Base-by-base conservation (phyloP, 2,329 filamentous ascomycete genomes). In the Lachnellula hyalina region DNA sequence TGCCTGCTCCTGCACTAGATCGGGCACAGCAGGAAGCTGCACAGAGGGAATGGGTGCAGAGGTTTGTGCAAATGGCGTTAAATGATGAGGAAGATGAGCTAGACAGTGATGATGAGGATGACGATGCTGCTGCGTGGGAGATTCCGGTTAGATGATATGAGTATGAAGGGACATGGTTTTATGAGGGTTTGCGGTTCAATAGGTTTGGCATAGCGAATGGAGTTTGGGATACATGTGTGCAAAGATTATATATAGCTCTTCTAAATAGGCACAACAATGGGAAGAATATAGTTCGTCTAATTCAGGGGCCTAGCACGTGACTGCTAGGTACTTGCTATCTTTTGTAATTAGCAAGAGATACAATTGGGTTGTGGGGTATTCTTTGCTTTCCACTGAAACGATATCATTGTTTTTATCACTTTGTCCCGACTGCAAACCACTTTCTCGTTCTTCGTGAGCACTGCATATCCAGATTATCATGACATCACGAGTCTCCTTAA, bases 91-190 rank as follows among this genome's bases (percentile, higher is more conserved):
- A 69, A 38, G 68, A 70, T 60, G 57, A 63, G 36, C 36, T 70
- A 5, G 64, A 66, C 12, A 62, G 47, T 69, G 73, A 65, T 67
- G 74, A 62, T 56, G 46, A 76, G 74, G 55, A 80, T 71, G 53
- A 80, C 70, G 56, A 78, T 67, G 68, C 78, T 66, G 41, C 72
- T 66, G 56, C 70, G 61, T 61, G 77, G 77, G 69, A 75, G 74
- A 66, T 71, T 60, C 61, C 66, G 21, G 61, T 71, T 50, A 48
- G 67, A 54, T 61, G 51, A 63, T 32, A 25, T 3, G 23, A 28
- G 32, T 4, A 28, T 40, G 6, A 6, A 44, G 35, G 46, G 42
- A 48, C 9, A 34, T 32, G 46, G 19, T 4, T 34, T 48, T 3
- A 5, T 5, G 5, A 4, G 28, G 4, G 9, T 11, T 12, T 12